Evolutionary conservation across 2,329 filamentous ascomycete genomes (phyloP).

Genomic region (Pseudogymnoascus sp.): DNA sequence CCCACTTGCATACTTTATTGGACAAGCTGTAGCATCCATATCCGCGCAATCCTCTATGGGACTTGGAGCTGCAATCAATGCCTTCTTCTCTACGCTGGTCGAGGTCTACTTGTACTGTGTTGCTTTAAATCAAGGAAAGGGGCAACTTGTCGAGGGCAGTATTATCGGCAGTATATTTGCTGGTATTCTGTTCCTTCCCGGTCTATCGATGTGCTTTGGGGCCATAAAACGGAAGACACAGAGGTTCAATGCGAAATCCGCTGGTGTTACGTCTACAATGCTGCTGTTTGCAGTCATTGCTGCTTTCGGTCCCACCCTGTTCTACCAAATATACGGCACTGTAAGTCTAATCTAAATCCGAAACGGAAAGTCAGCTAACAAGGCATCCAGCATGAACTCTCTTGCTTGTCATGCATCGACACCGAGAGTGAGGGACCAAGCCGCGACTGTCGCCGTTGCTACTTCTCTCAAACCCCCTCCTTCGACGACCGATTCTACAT

Average conservation of each 20-base stretch:
- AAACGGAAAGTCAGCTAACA: slow-evolving; percentile 27
- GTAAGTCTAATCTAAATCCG: slow-evolving; percentile 35
- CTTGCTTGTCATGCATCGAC: slow-evolving; percentile 61
- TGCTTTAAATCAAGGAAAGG: slow-evolving; percentile 85
- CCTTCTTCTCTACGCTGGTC: slow-evolving; percentile 94
- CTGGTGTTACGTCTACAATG: slow-evolving; percentile 97
- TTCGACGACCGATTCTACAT: slow-evolving; percentile 82
- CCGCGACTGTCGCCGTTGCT: slow-evolving; percentile 83
- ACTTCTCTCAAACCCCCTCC: slow-evolving; percentile 80
- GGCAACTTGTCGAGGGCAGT: slow-evolving; percentile 86
- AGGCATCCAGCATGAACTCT: slow-evolving; percentile 68
- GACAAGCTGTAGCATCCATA: slow-evolving; percentile 95
- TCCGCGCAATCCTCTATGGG: slow-evolving; percentile 99
- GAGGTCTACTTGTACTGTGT: slow-evolving; percentile 98
- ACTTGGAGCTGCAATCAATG: slow-evolving; percentile 90
- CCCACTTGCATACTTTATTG: slow-evolving; percentile 94
- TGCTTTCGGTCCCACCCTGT: slow-evolving; percentile 89
- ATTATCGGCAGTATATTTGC: slow-evolving; percentile 98
- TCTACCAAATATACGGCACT: slow-evolving; percentile 97
- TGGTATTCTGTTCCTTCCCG: slow-evolving; percentile 87
- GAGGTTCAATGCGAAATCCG: slow-evolving; percentile 92
- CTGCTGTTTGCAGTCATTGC: slow-evolving; percentile 91
- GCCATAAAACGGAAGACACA: slow-evolving; percentile 97
- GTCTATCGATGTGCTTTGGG: slow-evolving; percentile 96
- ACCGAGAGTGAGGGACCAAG: slow-evolving; percentile 30